Base-by-base conservation (phyloP, 2,329 filamentous ascomycete species). In the Apiospora phragmitis region DNA sequence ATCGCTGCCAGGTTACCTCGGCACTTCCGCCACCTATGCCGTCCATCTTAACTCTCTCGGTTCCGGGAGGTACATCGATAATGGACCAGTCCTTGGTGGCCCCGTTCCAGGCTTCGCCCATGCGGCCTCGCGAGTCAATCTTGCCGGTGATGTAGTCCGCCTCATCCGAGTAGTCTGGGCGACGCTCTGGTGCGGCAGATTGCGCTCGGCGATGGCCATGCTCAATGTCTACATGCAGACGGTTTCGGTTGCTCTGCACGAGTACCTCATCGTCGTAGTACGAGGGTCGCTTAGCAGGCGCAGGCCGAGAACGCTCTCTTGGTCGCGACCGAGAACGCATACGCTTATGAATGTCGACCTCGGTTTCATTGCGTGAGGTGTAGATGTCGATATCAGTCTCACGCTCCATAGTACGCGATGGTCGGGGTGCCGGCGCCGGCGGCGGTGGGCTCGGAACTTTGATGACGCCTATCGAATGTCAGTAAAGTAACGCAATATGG, bases 31-130 rank as follows among this genome's bases (percentile, higher is more conserved):
- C 93, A 26, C 93, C 93, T 32, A 89, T 86, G 69, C 93, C 93
- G 75, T 96, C 93, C 91, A 96, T 92, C 69, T 89, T 88, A n/a
- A 96, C 91, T 51, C 92, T 89, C 82, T 93, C 92, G 0, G 93
- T 95, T 71, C 94, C 94, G 0, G 94, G 93, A 1, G 93, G 94
- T 49, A 97, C 91, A 80, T 97, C 94, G 47, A 97, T 88, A 73
- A 97, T 92, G 69, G 89, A 87, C 93, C 94, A 97, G 77, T 90
- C 92, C 73, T 89, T 90, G 45, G 92, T 94, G 24, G 89, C 90
- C 68, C 93, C 93, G 75, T 92, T 89, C 79, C 87, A 90, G 29
- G 92, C 93, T 80, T 95, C 93, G 68, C 92, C 92, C 77, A 91
- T 88, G 72, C 89, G 89, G 26, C 89, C 90, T 41, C 92, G 89